A percentile compares a stretch with the other conserved stretches of the same genome.
Conservation (phyloP, 257 asterid species). For the Coffea canephora region DNA sequence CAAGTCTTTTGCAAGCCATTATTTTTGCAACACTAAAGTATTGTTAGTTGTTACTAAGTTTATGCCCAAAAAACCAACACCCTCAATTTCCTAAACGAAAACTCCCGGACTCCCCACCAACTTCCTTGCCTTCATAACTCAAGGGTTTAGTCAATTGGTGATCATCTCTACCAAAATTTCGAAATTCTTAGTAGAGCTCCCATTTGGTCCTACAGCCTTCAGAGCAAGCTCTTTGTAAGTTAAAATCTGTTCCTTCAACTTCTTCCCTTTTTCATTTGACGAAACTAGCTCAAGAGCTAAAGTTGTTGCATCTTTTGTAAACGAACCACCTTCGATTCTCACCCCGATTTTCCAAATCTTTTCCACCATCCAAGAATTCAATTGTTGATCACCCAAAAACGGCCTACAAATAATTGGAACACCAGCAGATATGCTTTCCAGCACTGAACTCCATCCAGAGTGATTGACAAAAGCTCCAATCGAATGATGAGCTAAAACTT, state of each 20-base stretch:
- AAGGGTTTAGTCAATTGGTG: not conserved
- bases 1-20: too few species aligned
- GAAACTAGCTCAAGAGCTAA: constrained; percentile 40
- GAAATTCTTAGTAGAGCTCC: constrained; percentile 41
- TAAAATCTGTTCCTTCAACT: constrained; percentile 34
- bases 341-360: constrained; percentile 56
- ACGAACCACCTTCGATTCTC: constrained; percentile 43
- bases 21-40: too few species aligned
- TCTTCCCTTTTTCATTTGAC: constrained; percentile 22
- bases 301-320: constrained; percentile 23
- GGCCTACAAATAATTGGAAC: constrained; percentile 65
- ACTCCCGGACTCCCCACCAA: too few species aligned
- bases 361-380: constrained; percentile 49
- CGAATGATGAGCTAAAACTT: constrained; percentile 41
- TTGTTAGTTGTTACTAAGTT: too few species aligned
- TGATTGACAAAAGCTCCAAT: constrained; percentile 51
- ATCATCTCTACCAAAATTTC: constrained; percentile 34
- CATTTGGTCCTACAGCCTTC: constrained; percentile 40
- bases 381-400: constrained; percentile 54
- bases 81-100: too few species aligned
- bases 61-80: too few species aligned
- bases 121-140: not conserved
- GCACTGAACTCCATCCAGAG: constrained; percentile 54
- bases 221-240: constrained; percentile 33
- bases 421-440: constrained; percentile 48